Evolutionary conservation across 805 yeast species (phyloP), one percentile per base, ranked within the genome.

Genomic region (Saccharomycopsis lassenensis): DNA sequence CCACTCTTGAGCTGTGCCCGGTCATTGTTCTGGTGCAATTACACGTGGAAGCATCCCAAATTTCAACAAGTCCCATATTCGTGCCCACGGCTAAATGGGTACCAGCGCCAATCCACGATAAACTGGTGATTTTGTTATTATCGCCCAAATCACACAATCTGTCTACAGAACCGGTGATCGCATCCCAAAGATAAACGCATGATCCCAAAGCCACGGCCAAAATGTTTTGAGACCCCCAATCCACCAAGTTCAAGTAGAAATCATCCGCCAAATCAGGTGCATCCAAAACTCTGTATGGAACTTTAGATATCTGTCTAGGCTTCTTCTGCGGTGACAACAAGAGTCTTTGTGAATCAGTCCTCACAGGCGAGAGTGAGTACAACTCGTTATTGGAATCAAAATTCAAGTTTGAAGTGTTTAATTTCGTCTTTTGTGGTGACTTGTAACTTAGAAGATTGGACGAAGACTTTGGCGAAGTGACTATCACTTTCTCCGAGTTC

Each of bases 191-290:
- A 52, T 91, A 91, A 1, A 87, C 95, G 31, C 82, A 69, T 33
- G 83, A 75, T 0, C 91, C 93, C 29, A 91, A 62, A 0, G 95
- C 97, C 5, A 91, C 97, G 2, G 89, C 95, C 27, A 91, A 60
- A 23, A 82, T 61, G 55, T 89, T 94, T 40, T 78, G 84, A 18
- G 84, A 71, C 0, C 96, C 94, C 98, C 98, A 89, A 54, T 91
- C 97, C 1, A 91, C 81, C 39, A 91, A 64, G 49, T 91, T 91
- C 34, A 86, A 66, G 54, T 89, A 89, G 52, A 87, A 89, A 54
- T 89, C 97, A 54, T 91, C 97, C 4, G 85, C 85, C 16, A 91
- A 62, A 32, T 85, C 94, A 0, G 97, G 98, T 0, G 98, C 98
- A 59, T 89, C 98, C 29, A 89, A 67, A 4, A 89, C 96, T 38